phyloP scores from a whole-genome alignment of 2,329 filamentous ascomycete species.

The Orbilia brochopaga region DNA sequence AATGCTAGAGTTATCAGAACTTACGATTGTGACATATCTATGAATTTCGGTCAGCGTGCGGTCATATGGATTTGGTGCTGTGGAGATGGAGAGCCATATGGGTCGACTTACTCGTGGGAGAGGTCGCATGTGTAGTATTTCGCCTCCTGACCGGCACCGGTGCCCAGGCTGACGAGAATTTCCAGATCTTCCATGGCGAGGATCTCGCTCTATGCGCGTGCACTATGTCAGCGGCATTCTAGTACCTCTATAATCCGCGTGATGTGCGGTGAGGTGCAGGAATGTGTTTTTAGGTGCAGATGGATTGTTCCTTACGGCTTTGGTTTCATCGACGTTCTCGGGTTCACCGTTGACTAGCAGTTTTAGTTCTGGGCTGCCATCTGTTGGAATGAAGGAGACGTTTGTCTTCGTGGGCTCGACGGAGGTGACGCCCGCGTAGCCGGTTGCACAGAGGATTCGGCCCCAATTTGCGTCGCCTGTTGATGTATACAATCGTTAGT shows the following conservation, averaged over 20 bases:
- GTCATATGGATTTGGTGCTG: neutral
- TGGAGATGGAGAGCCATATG: constrained; percentile 20
- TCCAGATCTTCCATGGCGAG: constrained; percentile 78
- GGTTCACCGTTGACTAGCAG: constrained; percentile 80
- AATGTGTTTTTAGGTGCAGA: no score
- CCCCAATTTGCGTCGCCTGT: constrained; percentile 97
- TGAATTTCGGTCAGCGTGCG: constrained; percentile 36
- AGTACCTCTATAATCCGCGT: no score
- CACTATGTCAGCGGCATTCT: no score
- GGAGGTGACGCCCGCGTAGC: constrained; percentile 74
- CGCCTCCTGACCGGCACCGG: constrained; percentile 68
- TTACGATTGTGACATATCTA: constrained; percentile 62
- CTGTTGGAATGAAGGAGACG: constrained; percentile 78
- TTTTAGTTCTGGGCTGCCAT: constrained; percentile 77
- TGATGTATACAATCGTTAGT: neutral
- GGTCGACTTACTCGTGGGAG: constrained; percentile 74
- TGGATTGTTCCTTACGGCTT: constrained; percentile 68
- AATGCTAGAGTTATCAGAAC: constrained; percentile 17
- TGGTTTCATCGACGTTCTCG: constrained; percentile 75
- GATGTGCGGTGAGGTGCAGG: no score
- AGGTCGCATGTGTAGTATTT: constrained; percentile 87
- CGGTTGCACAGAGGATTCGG: constrained; percentile 90
- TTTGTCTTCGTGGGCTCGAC: constrained; percentile 74
- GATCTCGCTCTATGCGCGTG: constrained; percentile 64
- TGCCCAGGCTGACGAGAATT: constrained; percentile 75